A percentile compares a stretch with the other conserved stretches of the same genome.
These are phyloP conservation scores for Alternaria brassicae DNA, from an alignment of 2,329 filamentous ascomycete species.

Conservation along the genomic window DNA sequence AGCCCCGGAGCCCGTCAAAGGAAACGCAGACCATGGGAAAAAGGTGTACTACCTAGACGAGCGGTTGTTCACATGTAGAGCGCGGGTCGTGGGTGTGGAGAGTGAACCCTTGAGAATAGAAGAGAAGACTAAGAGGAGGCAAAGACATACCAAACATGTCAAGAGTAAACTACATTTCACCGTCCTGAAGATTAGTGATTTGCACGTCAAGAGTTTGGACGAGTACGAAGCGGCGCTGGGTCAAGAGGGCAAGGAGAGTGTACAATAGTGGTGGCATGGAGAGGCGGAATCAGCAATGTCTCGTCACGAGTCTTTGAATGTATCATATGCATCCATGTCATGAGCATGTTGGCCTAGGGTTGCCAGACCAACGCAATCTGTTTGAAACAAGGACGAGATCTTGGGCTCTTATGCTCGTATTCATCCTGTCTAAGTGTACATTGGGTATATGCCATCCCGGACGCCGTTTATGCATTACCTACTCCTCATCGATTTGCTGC, in stretches of 20 bases:
- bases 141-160: constrained; percentile 72
- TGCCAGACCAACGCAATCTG: background rate
- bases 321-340: constrained; percentile 27
- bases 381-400: background rate
- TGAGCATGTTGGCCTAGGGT: background rate
- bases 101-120: constrained; percentile 65
- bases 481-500: background rate
- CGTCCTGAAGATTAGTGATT: constrained; percentile 80
- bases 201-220: constrained; percentile 69
- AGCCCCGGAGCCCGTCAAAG: constrained; percentile 48
- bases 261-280: constrained; percentile 9
- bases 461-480: constrained; percentile 9
- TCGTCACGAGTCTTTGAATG: constrained; percentile 6
- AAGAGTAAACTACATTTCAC: constrained; percentile 93
- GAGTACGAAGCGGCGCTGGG: constrained; percentile 56
- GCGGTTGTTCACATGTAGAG: constrained; percentile 81
- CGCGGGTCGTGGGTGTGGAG: constrained; percentile 84
- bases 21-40: constrained; percentile 40
- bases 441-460: constrained; percentile 11
- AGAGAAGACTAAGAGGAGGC: constrained; percentile 70
- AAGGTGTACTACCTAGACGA: constrained; percentile 74
- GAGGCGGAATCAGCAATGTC: background rate
- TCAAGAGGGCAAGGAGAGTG: constrained; percentile 5
- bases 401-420: background rate
- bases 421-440: constrained; percentile 10